Base-by-base conservation (phyloP, 805 yeast species). In the Lachancea thermotolerans region DNA sequence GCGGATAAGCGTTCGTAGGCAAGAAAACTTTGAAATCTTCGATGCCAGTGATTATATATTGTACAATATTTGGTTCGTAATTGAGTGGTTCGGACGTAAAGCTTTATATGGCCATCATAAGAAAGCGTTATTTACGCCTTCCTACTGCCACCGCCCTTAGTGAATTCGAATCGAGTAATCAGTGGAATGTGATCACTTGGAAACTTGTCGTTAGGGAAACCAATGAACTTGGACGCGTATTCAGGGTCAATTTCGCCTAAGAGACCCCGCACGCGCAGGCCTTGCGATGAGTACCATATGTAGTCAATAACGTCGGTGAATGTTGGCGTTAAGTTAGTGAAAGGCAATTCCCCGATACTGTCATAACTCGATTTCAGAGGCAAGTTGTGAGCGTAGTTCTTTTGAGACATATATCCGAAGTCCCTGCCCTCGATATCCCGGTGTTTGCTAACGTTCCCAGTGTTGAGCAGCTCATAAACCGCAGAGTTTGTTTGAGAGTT, bases 101-200 rank as follows among this genome's bases (percentile, higher is more conserved):
- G 14, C 14, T 12, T 30, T 30, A 14, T 11, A 30, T n/a, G 10
- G 15, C 25, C 16, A 5, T 21, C 17, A 21, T 14, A 8, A 16
- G 12, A 21, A 11, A 28, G 12, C 3, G 40, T 16, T 35, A 28
- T 18, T 21, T 31, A 60, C 39, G 56, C 56, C 51, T 60, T 61
- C 48, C 64, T 59, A 35, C 65, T 56, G 31, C 62, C 59, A 25
- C 46, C 60, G 47, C 61, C 59, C 57, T 77, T 80, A 58, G 77
- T 78, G 59, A 89, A 78, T 57, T 81, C 86, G 58, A 91, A 82
- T 62, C 82, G 80, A 15, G 90, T 74, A 45, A 88, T 76, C 50
- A 91, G 69, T n/a, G 96, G 90, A 57, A 91, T 77, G 67, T 91
- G 98, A 66, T 91, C 98, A 40, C 95, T 86, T 18, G 98, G 96